Conservation (phyloP, 768 basidiomycete species). For the Leccinum incarnatum region DNA sequence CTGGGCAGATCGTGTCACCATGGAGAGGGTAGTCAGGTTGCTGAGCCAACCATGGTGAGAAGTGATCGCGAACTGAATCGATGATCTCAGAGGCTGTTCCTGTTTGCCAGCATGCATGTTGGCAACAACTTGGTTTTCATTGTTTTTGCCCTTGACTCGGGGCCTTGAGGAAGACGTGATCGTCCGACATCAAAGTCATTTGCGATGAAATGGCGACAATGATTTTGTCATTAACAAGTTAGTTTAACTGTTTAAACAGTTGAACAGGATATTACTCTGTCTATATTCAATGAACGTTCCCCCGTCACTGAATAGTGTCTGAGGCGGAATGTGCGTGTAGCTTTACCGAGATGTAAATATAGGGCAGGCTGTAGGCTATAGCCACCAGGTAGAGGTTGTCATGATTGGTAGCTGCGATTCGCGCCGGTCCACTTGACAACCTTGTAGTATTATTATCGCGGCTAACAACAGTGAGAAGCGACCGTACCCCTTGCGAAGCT, state of each 20-base stretch:
- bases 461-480: not conserved
- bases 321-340: not conserved
- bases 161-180: not conserved
- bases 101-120: not conserved
- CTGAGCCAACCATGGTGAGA: not conserved
- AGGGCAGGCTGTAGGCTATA: not conserved
- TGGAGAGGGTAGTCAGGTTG: not conserved
- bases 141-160: not conserved
- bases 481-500: not conserved
- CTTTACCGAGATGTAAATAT: not conserved
- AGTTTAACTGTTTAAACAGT: not conserved
- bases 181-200: not conserved
- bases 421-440: not conserved
- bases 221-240: not conserved
- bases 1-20: not conserved
- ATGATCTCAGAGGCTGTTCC: not conserved
- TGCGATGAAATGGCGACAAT: not conserved
- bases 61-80: not conserved
- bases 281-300: not conserved
- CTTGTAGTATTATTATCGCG: not conserved
- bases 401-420: not conserved
- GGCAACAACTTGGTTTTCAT: not conserved
- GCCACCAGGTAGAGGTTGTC: not conserved
- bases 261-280: not conserved
- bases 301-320: not conserved